Evolutionary conservation across 495 filamentous ascomycete genomes (phyloP), one percentile per base, ranked within the genome.

Genomic region (Podospora sp.): DNA sequence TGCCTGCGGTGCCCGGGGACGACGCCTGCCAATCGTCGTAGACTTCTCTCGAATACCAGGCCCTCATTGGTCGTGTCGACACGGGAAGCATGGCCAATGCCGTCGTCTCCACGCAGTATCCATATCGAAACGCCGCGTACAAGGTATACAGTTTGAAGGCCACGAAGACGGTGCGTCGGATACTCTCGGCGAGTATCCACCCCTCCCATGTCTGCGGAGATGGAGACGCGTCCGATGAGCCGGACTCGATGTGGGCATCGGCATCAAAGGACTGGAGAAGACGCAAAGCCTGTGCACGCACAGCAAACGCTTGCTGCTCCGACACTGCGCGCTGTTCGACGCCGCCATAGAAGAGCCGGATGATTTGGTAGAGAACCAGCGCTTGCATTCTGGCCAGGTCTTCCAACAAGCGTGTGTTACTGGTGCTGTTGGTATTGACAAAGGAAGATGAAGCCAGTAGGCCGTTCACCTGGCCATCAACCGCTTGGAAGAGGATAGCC

Each of bases 131-230:
- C 2, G 24, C 52, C 8, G 52, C 2, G 52, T 55, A 55, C 2
- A 55, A 4, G 2, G 52, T 55, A n/a, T 55, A 55, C 16, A 55
- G 14, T 14, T 55, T 55, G 52, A 55, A 55, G n/a, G 52, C 52
- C 9, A 55, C n/a, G 24, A 55, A 55, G 7, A 55, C 52, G 52
- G 52, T 55, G 21, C 52, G 52, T 2, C 52, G 52, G 24, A 55
- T 26, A n/a, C 16, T 21, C 20, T 55, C 52, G 24, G 20, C 21
- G 21, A 55, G 52, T 6, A 55, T 2, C 14, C 20, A 55, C 8
- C 7, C 12, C 20, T 55, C 52, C 52, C 52, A 55, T 22, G 20
- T 26, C n/a, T 22, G 52, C 14, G 52, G 9, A 11, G 2, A 2
- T 22, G 5, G 9, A n/a, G n/a, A n/a, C n/a, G 2, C 14, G 20